Base-by-base conservation (phyloP, 1,284 basidiomycete species). In the Rhizoctonia solani region DNA sequence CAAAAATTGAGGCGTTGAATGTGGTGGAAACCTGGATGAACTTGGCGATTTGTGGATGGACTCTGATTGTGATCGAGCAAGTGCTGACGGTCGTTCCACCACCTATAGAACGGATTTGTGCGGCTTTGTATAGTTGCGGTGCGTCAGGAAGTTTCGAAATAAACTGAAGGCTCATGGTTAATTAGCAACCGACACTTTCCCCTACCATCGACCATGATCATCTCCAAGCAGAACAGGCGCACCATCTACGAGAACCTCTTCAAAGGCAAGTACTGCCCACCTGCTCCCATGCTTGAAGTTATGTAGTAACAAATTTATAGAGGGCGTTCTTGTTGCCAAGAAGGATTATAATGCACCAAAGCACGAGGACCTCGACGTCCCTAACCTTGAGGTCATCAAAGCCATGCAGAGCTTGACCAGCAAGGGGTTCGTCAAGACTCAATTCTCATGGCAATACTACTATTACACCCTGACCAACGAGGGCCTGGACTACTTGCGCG, bases 301-400 rank as follows among this genome's bases (percentile, higher is more conserved):
- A 55, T n/a, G 16, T 11, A 44, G 23, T 39, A 46, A 19, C 34
- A 21, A 41, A 42, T 30, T 56, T 50, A 27, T 42, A 94, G 92
- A 98, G 90, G 96, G 97, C 76, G 97, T 98, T 72, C 84, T 98
- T 77, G 96, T 99, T 78, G 96, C 96, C 76, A 95, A 97, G 85
- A 99, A 99, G 85, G 95, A 99, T 82, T 98, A 86, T 85, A 96
- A 98, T 79, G 91, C 93, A 70, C 91, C 93, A 68, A 93, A 96
- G 81, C 97, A 99, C 79, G 93, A 97, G 76, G 95, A 98, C 77
- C 87, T 99, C 73, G 92, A 95, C 72, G 89, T 98, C 76, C 92
- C 92, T 74, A 99, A 99, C 83, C 89, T 99, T 73, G 85, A 98
- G 79, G 97, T 99, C 75, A 97, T 99, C 87, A 99, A 99, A 87